These are phyloP conservation scores for Boletus subcaerulescens DNA, from an alignment of 768 basidiomycete genomes.

Conservation along the genomic window DNA sequence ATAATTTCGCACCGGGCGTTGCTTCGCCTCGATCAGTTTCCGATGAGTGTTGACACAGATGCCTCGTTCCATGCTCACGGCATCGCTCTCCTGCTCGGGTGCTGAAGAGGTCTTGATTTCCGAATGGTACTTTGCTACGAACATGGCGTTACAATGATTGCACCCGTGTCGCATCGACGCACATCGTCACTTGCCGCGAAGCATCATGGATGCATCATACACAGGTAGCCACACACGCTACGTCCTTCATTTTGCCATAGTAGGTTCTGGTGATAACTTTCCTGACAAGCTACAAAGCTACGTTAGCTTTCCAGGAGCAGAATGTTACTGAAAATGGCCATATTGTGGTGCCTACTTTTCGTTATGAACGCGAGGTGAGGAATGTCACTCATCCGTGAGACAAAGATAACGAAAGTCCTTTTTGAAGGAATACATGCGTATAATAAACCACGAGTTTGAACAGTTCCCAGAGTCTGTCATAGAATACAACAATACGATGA, in stretches of 20 bases:
- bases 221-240: background rate
- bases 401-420: background rate
- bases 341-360: background rate
- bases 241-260: background rate
- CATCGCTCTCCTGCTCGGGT: background rate
- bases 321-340: background rate
- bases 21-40: background rate
- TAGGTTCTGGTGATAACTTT: background rate
- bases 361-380: background rate
- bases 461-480: background rate
- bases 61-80: background rate
- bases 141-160: background rate
- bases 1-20: background rate
- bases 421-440: background rate
- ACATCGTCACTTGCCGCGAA: conserved; percentile 5
- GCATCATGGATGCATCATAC: no score
- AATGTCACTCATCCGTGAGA: background rate
- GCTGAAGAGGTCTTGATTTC: background rate
- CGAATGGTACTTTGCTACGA: background rate
- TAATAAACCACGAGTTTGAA: background rate
- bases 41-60: background rate
- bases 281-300: background rate
- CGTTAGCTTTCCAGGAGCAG: background rate
- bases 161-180: background rate
- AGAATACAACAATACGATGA: background rate